Evolutionary conservation across 768 basidiomycete species (phyloP).

Genomic region (Tulasnella sp.): DNA sequence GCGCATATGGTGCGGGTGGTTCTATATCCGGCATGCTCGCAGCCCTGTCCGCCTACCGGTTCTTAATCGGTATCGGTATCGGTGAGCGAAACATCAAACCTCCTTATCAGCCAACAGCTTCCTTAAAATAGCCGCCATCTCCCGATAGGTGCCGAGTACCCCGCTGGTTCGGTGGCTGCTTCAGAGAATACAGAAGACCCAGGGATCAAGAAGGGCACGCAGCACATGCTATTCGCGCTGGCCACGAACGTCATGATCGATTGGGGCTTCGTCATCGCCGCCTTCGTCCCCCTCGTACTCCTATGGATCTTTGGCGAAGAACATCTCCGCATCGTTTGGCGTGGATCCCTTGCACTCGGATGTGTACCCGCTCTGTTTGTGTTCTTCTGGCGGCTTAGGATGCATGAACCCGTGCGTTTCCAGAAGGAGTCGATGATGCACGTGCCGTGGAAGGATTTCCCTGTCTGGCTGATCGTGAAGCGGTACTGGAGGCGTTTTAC

Average conservation of each 20-base stretch:
- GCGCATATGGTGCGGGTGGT: constrained; percentile 65
- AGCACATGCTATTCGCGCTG: constrained; percentile 76
- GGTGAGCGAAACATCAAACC: constrained; percentile 36
- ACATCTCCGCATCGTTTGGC: constrained; percentile 81
- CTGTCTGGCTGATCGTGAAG: constrained; percentile 62
- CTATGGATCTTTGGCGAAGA: constrained; percentile 80
- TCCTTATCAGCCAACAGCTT: no score
- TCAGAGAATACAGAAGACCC: constrained; percentile 84
- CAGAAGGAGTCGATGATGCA: constrained; percentile 71
- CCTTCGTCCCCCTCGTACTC: constrained; percentile 74
- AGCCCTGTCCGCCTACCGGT: constrained; percentile 77
- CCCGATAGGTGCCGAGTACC: constrained; percentile 40
- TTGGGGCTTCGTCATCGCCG: constrained; percentile 48
- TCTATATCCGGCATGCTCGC: constrained; percentile 58
- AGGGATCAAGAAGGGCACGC: constrained; percentile 63
- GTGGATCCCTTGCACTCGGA: constrained; percentile 69
- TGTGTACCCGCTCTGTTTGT: constrained; percentile 67
- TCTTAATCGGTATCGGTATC: constrained; percentile 71
- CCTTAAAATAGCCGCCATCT: constrained; percentile 38
- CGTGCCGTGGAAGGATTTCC: constrained; percentile 40
- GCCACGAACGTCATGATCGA: constrained; percentile 86
- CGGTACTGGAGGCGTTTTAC: constrained; percentile 68
- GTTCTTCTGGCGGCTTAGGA: constrained; percentile 76
- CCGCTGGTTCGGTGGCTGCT: constrained; percentile 79
- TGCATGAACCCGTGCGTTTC: constrained; percentile 65